Evolutionary conservation across 805 yeast genomes (phyloP).

Genomic region (Yamadazyma ubonensis): DNA sequence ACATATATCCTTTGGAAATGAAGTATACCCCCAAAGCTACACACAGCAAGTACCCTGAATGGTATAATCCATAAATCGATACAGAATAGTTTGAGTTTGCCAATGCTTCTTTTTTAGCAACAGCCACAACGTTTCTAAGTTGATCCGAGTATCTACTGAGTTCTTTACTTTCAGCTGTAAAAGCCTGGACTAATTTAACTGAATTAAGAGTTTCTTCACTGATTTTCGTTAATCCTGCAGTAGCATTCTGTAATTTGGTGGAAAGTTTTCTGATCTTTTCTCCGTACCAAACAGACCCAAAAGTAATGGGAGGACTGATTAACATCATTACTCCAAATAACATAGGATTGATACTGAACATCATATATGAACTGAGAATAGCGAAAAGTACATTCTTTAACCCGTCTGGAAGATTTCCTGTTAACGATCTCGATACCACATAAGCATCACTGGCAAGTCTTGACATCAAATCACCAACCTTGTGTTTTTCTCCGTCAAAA

Average conservation of each 20-base stretch:
- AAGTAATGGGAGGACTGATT: conserved; percentile 45
- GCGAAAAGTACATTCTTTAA: conserved; percentile 44
- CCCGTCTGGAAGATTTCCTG: conserved; percentile 45
- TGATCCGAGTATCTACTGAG: conserved; percentile 37
- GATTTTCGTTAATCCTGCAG: conserved; percentile 45
- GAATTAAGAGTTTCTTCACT: conserved; percentile 45
- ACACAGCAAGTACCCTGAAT: conserved; percentile 43
- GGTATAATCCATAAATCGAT: conserved; percentile 42
- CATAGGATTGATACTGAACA: conserved; percentile 43
- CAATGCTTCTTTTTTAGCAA: conserved; percentile 43
- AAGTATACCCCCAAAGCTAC: conserved; percentile 43
- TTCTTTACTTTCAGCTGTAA: conserved; percentile 44
- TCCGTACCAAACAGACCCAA: conserved; percentile 47
- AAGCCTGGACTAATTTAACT: conserved; percentile 42
- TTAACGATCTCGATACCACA: conserved; percentile 44
- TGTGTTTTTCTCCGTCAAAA: conserved; percentile 43
- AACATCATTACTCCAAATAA: conserved; percentile 44
- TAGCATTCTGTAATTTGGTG: conserved; percentile 42
- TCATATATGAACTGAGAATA: conserved; percentile 42
- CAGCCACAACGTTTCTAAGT: conserved; percentile 39
- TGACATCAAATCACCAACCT: conserved; percentile 46
- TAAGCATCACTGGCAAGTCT: conserved; percentile 46
- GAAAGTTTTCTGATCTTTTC: conserved; percentile 42
- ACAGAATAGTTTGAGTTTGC: conserved; percentile 46
- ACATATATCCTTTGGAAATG: conserved; percentile 42